Evolutionary conservation across 2,329 filamentous ascomycete genomes (phyloP).

Genomic region (Capronia epimyces): DNA sequence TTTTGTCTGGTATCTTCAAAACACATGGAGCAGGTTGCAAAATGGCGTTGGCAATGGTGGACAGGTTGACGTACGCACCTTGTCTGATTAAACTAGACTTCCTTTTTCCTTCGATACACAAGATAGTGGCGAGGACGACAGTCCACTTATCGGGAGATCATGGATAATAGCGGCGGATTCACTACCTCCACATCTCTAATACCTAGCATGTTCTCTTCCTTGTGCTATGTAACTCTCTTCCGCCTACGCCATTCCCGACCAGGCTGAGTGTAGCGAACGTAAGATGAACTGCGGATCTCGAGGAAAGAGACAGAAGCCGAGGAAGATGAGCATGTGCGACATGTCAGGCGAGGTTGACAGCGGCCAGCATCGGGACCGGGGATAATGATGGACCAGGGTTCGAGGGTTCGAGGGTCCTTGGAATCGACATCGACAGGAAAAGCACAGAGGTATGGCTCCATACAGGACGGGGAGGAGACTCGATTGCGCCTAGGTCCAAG

Average conservation of each 20-base stretch:
- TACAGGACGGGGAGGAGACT: not conserved
- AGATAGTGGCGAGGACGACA: constrained; percentile 2
- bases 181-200: constrained; percentile 4
- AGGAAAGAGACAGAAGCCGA: not conserved
- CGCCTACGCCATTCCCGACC: not conserved
- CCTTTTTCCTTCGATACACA: constrained; percentile 14
- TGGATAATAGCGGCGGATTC: constrained; percentile 22
- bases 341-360: not conserved
- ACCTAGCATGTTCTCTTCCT: not conserved
- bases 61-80: not conserved
- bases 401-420: too few relatives aligned
- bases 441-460: not conserved
- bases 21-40: not conserved
- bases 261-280: not conserved
- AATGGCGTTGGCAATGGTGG: constrained; percentile 4
- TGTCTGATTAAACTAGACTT: constrained; percentile 14
- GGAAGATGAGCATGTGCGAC: not conserved
- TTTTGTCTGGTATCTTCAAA: constrained; percentile 1
- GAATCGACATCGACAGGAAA: not conserved
- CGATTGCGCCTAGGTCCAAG: not conserved
- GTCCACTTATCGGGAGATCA: constrained; percentile 9
- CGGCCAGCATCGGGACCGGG: not conserved
- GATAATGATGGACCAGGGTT: not conserved
- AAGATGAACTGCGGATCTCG: not conserved
- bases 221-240: constrained; percentile 1